Evolutionary conservation across 345 rosid genomes (phyloP).

Genomic region (Salix brachista): DNA sequence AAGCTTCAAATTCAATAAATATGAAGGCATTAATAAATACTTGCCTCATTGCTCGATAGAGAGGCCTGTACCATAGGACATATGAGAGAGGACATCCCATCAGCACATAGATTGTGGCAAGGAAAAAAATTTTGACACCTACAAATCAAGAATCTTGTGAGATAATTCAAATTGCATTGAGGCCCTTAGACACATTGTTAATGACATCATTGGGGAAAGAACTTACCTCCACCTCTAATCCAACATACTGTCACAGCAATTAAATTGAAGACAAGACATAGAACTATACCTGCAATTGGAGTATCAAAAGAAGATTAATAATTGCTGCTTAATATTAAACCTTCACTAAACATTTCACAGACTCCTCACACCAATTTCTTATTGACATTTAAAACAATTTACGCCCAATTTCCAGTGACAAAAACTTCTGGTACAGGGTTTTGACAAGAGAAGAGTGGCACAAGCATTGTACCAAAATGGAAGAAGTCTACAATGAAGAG

Average conservation of each 20-base stretch:
- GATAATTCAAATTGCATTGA: constrained; percentile 11
- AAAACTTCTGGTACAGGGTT: neutral
- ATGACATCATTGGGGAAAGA: neutral
- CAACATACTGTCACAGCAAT: constrained; percentile 81
- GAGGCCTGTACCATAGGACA: constrained; percentile 95
- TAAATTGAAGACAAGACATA: constrained; percentile 79
- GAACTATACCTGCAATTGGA: constrained; percentile 64
- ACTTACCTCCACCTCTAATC: constrained; percentile 92
- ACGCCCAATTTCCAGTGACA: neutral
- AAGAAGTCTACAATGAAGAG: neutral
- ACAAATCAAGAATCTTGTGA: constrained; percentile 14
- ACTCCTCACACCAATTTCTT: neutral
- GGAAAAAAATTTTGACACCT: constrained; percentile 93
- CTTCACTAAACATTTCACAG: neutral
- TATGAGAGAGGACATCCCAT: constrained; percentile 87
- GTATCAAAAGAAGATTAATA: neutral
- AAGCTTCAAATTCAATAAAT: neutral
- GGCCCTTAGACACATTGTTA: constrained; percentile 5
- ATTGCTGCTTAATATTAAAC: neutral
- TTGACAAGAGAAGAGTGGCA: neutral
- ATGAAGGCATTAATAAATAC: constrained; percentile 2
- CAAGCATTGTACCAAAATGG: neutral
- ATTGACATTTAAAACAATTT: neutral
- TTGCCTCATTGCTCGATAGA: constrained; percentile 94
- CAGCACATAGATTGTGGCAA: constrained; percentile 76